Evolutionary conservation across 2,329 filamentous ascomycete genomes (phyloP).

Genomic region (Fusarium lateritium): DNA sequence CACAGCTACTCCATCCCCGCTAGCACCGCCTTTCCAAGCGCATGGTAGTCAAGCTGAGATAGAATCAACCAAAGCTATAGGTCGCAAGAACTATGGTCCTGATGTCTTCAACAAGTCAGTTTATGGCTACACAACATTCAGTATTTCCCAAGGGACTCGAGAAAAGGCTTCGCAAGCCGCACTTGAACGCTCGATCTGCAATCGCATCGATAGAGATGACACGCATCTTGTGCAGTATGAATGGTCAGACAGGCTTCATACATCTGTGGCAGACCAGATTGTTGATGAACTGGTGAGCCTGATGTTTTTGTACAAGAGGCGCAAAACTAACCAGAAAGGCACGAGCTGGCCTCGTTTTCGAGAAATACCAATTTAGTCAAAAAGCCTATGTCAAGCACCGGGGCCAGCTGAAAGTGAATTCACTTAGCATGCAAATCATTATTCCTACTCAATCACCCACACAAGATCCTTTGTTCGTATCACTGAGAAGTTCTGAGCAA

Average conservation of each 20-base stretch:
- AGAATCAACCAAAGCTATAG: not conserved
- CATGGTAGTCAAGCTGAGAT: not conserved
- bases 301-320: not conserved
- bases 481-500: not conserved
- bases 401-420: not conserved
- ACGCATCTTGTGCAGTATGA: conserved; percentile 1
- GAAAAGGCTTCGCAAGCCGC: not conserved
- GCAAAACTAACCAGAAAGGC: not conserved
- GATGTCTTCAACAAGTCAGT: not conserved
- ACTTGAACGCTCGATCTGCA: not conserved
- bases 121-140: conserved; percentile 6
- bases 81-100: not conserved
- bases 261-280: not conserved
- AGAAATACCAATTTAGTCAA: not conserved
- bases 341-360: not conserved
- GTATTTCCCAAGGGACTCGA: not conserved
- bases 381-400: conserved; percentile 3
- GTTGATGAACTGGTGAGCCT: conserved; percentile 5
- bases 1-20: not conserved
- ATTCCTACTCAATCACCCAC: conserved; percentile 3
- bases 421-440: conserved; percentile 1
- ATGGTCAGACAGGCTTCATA: conserved; percentile 2
- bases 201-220: not conserved
- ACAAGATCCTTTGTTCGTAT: not conserved
- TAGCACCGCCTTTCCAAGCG: not conserved